Evolutionary conservation across 257 asterid species (phyloP).

Genomic region (Lantana camara): DNA sequence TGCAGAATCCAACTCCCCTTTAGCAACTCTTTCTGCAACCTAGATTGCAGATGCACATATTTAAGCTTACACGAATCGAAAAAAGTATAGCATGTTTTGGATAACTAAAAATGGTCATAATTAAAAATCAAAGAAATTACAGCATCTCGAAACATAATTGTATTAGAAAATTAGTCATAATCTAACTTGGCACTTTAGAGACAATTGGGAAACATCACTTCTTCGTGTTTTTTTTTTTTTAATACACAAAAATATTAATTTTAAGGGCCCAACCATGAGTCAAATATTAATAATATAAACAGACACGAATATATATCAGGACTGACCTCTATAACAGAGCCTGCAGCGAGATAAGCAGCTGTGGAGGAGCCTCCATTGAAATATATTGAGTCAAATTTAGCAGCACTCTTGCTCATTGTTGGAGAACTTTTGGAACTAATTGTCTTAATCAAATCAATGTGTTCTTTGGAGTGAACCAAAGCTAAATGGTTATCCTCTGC

Average conservation of each 20-base stretch:
- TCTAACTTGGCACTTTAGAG: neutral
- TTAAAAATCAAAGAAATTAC: neutral
- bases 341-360: constrained; percentile 94
- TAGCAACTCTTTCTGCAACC: constrained; percentile 90
- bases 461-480: constrained; percentile 73
- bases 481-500: constrained; percentile 67
- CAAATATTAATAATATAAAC: constrained; percentile 8
- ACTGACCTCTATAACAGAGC: constrained; percentile 83
- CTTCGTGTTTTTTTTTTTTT: neutral
- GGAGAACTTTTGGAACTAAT: constrained; percentile 54
- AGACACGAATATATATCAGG: neutral
- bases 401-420: constrained; percentile 51
- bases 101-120: no score
- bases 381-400: constrained; percentile 73
- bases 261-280: no score
- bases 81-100: no score
- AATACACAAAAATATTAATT: no score
- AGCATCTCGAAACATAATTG: neutral
- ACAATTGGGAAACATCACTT: neutral
- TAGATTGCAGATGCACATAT: constrained; percentile 21
- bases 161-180: no score
- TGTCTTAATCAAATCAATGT: constrained; percentile 64
- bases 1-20: constrained; percentile 79
- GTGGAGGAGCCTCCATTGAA: constrained; percentile 87
- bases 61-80: neutral